phyloP scores from a whole-genome alignment of 495 filamentous ascomycete genomes.

The Thozetella sp. region DNA sequence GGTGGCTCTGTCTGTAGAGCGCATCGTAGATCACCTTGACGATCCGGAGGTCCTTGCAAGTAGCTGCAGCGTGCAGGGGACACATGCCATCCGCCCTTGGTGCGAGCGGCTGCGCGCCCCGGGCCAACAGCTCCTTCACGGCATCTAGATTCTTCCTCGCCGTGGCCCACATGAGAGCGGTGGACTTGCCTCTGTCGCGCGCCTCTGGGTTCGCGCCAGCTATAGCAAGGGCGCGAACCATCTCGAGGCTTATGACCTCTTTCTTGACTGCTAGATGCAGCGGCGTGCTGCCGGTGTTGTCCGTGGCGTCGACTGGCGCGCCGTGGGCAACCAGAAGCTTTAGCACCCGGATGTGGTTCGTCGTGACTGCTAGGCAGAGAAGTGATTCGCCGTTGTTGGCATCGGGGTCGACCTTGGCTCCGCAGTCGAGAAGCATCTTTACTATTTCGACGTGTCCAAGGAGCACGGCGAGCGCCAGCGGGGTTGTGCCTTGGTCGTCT shows the following conservation, averaged over 20 bases:
- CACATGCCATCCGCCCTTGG: not conserved
- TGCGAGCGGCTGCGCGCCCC: too few relatives aligned
- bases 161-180: not conserved
- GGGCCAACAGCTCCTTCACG: not conserved
- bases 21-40: not conserved
- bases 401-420: not conserved
- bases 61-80: not conserved
- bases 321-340: not conserved
- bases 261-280: not conserved
- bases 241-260: not conserved
- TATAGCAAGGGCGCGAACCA: not conserved
- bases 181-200: not conserved
- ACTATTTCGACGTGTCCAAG: not conserved
- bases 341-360: constrained; percentile 3
- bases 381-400: constrained; percentile 11
- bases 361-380: not conserved
- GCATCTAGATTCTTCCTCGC: not conserved
- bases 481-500: constrained; percentile 8
- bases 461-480: constrained; percentile 8
- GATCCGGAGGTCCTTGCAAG: not conserved
- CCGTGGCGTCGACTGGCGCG: not conserved
- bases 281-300: not conserved
- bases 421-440: not conserved
- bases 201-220: not conserved
- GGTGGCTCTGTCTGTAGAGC: not conserved